Evolutionary conservation across 345 rosid species (phyloP).

Genomic region (Gossypium anomalum): DNA sequence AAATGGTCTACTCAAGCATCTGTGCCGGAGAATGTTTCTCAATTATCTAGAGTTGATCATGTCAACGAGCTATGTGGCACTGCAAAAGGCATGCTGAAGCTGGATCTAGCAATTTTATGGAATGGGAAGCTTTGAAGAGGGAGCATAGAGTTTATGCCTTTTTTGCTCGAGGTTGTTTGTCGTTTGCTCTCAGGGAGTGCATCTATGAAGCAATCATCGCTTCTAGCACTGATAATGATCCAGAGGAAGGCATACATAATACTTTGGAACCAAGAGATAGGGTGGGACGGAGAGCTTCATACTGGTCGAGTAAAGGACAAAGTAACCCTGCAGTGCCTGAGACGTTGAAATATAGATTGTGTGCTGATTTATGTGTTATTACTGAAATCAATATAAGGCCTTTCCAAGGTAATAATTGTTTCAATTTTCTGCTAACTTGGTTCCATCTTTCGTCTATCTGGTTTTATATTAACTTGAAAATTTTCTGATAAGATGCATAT

Average conservation of each 20-base stretch:
- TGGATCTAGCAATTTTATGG: conserved; percentile 45
- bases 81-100: conserved; percentile 30
- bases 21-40: conserved; percentile 69
- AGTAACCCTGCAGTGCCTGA: conserved; percentile 68
- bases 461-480: conserved; percentile 6
- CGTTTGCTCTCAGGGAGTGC: conserved; percentile 41
- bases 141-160: conserved; percentile 74
- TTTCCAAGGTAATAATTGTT: conserved; percentile 54
- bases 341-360: conserved; percentile 66
- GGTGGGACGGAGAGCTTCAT: conserved; percentile 51
- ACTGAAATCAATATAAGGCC: conserved; percentile 72
- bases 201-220: conserved; percentile 60
- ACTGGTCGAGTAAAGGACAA: conserved; percentile 94
- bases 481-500: neutral
- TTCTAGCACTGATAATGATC: conserved; percentile 89
- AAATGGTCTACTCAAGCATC: conserved; percentile 53
- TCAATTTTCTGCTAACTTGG: neutral
- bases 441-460: neutral
- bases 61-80: conserved; percentile 34
- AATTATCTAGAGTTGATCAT: conserved; percentile 39
- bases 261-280: conserved; percentile 57
- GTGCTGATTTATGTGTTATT: conserved; percentile 61
- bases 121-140: conserved; percentile 41
- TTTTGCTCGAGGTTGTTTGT: conserved; percentile 43
- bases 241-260: conserved; percentile 67